Evolutionary conservation across 2,329 filamentous ascomycete genomes (phyloP).

Genomic region (Knoxdaviesia capensis): DNA sequence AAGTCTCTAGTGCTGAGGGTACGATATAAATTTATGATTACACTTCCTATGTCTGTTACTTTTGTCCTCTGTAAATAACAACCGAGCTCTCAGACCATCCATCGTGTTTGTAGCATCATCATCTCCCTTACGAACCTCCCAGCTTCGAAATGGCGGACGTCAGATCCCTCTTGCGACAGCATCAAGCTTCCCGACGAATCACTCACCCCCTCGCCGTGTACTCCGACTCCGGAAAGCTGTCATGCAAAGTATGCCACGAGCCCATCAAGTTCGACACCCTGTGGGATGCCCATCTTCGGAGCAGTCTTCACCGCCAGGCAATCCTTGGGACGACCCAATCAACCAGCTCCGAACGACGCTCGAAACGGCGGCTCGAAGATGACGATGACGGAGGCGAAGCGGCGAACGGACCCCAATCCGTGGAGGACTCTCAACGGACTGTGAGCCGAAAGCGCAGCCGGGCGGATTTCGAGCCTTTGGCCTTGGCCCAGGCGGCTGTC

Average conservation of each 20-base stretch:
- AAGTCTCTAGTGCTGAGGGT: too few relatives aligned
- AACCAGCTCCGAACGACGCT: not conserved
- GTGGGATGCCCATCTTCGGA: slow-evolving; percentile 43
- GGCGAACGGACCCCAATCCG: slow-evolving; percentile 1
- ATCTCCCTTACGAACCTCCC: not conserved
- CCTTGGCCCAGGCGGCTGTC: slow-evolving; percentile 6
- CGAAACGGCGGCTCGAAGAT: slow-evolving; percentile 16
- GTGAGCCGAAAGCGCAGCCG: slow-evolving; percentile 25
- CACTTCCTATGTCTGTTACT: too few relatives aligned
- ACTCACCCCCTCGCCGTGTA: slow-evolving; percentile 50
- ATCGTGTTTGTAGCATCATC: not conserved
- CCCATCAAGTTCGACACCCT: slow-evolving; percentile 43
- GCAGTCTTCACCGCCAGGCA: slow-evolving; percentile 23
- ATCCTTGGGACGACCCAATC: slow-evolving; percentile 9
- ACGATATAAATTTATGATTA: too few relatives aligned
- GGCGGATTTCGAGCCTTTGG: slow-evolving; percentile 12
- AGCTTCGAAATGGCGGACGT: slow-evolving; percentile 54
- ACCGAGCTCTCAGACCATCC: not conserved
- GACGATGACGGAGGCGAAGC: slow-evolving; percentile 11
- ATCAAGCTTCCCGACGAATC: slow-evolving; percentile 54
- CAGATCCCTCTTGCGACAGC: slow-evolving; percentile 57
- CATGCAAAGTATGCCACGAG: slow-evolving; percentile 46
- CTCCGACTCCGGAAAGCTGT: slow-evolving; percentile 44
- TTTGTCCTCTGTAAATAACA: too few relatives aligned
- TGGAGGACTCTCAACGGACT: slow-evolving; percentile 6